Conservation (phyloP, 352 stramenopile genomes). For the Phytopythium vexans region DNA sequence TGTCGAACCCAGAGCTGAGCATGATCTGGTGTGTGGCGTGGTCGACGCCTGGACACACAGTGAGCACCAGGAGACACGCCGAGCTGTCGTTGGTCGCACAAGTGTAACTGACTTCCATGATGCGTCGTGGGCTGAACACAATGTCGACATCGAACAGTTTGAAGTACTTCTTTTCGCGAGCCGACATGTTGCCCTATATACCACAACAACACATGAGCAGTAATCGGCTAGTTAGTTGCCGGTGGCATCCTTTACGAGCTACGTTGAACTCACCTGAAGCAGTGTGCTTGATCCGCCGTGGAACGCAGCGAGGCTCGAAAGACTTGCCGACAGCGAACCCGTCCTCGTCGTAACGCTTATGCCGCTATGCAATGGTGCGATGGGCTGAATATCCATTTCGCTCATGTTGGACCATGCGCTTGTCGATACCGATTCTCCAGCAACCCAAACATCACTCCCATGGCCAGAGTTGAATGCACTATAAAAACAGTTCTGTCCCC, state of each 20-base stretch:
- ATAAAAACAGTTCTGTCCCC: constrained; percentile 32
- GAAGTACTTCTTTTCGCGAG: constrained; percentile 32
- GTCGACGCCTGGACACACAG: constrained; percentile 34
- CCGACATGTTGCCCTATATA: constrained; percentile 22
- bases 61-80: constrained; percentile 32
- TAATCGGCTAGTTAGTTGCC: neutral
- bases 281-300: constrained; percentile 29
- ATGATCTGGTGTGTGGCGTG: constrained; percentile 36
- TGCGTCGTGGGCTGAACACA: constrained; percentile 27
- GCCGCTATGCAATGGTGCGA: constrained; percentile 22
- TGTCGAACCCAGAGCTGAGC: constrained; percentile 27
- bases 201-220: constrained; percentile 3
- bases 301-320: constrained; percentile 30
- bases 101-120: constrained; percentile 39
- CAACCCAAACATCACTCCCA: constrained; percentile 21
- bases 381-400: constrained; percentile 30
- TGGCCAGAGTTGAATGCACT: constrained; percentile 33
- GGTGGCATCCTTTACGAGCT: neutral
- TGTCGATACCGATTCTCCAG: constrained; percentile 12
- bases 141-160: constrained; percentile 44
- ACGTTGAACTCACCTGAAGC: constrained; percentile 21
- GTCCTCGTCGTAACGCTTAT: constrained; percentile 18
- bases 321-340: constrained; percentile 18
- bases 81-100: constrained; percentile 22
- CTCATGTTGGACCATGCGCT: constrained; percentile 27